Evolutionary conservation across 148 eudicot genomes (phyloP), one percentile per base, ranked within the genome.

Genomic region (Beta vulgaris): DNA sequence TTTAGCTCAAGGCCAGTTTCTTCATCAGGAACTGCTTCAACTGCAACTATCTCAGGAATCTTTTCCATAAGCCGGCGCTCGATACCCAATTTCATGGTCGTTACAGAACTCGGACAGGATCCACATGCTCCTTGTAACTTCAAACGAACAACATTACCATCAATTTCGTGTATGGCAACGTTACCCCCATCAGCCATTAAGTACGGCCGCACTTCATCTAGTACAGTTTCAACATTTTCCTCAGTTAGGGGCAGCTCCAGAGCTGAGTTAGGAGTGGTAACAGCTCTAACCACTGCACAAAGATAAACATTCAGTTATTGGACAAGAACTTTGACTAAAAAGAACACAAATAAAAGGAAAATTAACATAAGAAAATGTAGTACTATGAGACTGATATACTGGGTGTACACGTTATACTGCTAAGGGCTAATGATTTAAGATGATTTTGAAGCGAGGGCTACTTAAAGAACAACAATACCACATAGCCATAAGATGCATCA

Each of bases 41-140:
- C 93, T 6, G 93, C 97, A 82, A 90, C 89, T 66, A 94, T 82
- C 82, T 94, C 98, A 49, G 98, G 96, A 36, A 94, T 87, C 86
- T 91, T 91, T 72, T 94, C 98, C 91, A 90, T 90, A 48, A 94
- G 84, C 36, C 96, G 93, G 26, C 88, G 91, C 83, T 94, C 98
- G 74, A 94, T 91, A 39, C 98, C 97, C 87, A 94, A 65, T 81
- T 89, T 91, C 98, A 94, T 91, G 58, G 98, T 94, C 73, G 82
- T 88, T 37, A 79, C 85, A 76, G 97, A 87, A 79, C 98, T 94
- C 21, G 97, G 97, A 79, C 97, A 94, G 35, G 97, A 94, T 29
- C 98, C 98, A 84, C 98, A 91, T 26, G 96, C 97, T 74, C 98
- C 93, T 85, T 94, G 97, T 62, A 94, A 79, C 82, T 90, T 91